Base-by-base conservation (phyloP, 345 rosid genomes). In the Gossypium herbaceum region DNA sequence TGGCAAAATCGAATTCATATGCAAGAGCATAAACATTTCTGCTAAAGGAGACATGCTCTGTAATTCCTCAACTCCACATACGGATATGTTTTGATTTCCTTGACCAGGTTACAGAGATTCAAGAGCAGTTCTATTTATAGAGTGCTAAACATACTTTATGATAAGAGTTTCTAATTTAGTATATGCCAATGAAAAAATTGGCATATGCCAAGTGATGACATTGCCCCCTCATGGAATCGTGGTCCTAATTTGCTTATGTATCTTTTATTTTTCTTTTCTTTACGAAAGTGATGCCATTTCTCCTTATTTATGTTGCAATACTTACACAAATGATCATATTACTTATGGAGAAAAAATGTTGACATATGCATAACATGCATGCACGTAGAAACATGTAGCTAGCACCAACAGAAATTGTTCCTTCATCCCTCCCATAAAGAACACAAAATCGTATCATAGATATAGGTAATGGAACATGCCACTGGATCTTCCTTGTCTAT, bases 201-300 rank as follows among this genome's bases (percentile, higher is more conserved):
- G 84, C 79, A 81, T 81, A 84, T 77, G 73, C 84, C 82, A 16
- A 59, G 19, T 60, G 72, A 75, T 61, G 77, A 54, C 69, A 52
- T 68, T 70, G 62, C 66, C 59, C 77, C 76, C 71, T 81, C 66
- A 79, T 74, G 82, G 76, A 41, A 72, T 24, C 12, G 77, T 79
- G 86, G 84, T 77, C 86, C 84, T 75, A 29, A 48, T 72, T 78
- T 78, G 22, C 24, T 52, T 56, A n/a, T 68, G 22, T 24, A 44
- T 68, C 56, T 68, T 34, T 29, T 29, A 29, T 29, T 34, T 34
- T 34, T 56, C 58, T 68, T 13, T 68, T 54, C 25, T 57, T 68
- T 68, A 57, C 44, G 25, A 50, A 68, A 68, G 72, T 15, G 15
- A 68, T 16, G 20, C 72, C 72, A 68, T 22, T 68, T 68, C 16